These are phyloP conservation scores for Hawksworthiomyces lignivorus DNA, from an alignment of 2,329 filamentous ascomycete genomes.

Conservation along the genomic window DNA sequence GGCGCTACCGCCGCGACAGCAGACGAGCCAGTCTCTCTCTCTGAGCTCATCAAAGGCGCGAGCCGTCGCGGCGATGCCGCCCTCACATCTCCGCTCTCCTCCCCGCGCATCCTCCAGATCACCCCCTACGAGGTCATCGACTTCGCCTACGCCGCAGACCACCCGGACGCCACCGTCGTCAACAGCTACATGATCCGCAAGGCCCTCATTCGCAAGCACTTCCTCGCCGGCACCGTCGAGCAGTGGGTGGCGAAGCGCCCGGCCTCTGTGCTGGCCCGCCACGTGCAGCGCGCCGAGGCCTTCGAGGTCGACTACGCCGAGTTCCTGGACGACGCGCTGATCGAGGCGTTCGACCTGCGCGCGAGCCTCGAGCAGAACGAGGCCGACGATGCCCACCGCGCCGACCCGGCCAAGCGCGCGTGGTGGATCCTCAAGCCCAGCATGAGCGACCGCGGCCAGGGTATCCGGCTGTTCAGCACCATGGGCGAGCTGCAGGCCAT, in stretches of 20 bases:
- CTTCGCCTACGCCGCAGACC: conserved; percentile 63
- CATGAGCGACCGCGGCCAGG: conserved; percentile 94
- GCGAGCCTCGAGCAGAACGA: conserved; percentile 66
- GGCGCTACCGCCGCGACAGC: conserved; percentile 3
- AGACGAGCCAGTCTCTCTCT: conserved; percentile 28
- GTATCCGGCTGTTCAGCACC: conserved; percentile 80
- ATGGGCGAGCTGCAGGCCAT: conserved; percentile 78
- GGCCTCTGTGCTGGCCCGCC: conserved; percentile 54
- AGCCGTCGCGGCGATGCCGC: not conserved
- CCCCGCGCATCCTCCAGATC: conserved; percentile 59
- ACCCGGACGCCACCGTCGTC: conserved; percentile 56
- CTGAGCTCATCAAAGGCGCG: conserved; percentile 26
- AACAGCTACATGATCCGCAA: conserved; percentile 96
- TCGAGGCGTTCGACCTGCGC: conserved; percentile 81
- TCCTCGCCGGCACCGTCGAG: conserved; percentile 72
- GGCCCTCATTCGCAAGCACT: conserved; percentile 93
- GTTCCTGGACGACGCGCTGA: conserved; percentile 85
- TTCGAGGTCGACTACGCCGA: conserved; percentile 97
- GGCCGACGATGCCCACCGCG: not conserved
- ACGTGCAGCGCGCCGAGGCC: conserved; percentile 71
- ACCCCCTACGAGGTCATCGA: conserved; percentile 80
- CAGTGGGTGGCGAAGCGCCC: conserved; percentile 85
- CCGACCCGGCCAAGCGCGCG: conserved; percentile 42
- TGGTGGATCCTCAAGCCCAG: conserved; percentile 99
- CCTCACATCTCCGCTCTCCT: conserved; percentile 16